phyloP scores from a whole-genome alignment of 1,284 basidiomycete genomes.

The Tetrapyrgos nigripes region DNA sequence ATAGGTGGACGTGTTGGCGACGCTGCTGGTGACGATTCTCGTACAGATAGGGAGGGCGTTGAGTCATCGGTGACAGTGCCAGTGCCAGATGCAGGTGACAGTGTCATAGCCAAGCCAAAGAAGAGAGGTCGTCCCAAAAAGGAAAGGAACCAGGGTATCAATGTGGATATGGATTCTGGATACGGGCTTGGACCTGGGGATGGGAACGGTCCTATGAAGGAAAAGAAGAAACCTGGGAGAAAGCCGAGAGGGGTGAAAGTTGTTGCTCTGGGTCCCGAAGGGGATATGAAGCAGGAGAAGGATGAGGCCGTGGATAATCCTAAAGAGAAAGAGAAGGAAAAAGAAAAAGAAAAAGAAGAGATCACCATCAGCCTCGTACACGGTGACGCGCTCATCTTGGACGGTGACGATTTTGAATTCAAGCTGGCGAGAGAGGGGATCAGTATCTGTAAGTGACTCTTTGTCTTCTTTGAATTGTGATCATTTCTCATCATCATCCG shows the following conservation, averaged over 20 bases:
- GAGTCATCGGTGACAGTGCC: no score
- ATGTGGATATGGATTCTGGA: no score
- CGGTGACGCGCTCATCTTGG: slow-evolving; percentile 23
- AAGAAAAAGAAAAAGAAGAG: slow-evolving; percentile 1
- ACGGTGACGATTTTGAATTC: slow-evolving; percentile 25
- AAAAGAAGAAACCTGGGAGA: not conserved
- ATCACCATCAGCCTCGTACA: slow-evolving; percentile 21
- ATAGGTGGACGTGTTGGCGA: no score
- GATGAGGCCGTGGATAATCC: not conserved
- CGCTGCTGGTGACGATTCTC: no score
- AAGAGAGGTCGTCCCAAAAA: no score
- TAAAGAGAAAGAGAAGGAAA: not conserved
- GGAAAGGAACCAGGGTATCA: no score
- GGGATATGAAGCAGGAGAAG: not conserved
- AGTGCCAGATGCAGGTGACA: no score
- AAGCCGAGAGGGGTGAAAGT: not conserved
- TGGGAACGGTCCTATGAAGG: no score
- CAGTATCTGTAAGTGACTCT: slow-evolving; percentile 22
- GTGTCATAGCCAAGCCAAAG: no score
- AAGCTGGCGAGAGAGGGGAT: slow-evolving; percentile 23
- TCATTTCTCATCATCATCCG: no score
- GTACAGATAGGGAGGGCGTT: no score
- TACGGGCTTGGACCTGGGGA: no score
- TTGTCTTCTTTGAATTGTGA: not conserved
- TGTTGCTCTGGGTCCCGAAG: not conserved